Base-by-base conservation (phyloP, 345 rosid species). In the Linum tenue region DNA sequence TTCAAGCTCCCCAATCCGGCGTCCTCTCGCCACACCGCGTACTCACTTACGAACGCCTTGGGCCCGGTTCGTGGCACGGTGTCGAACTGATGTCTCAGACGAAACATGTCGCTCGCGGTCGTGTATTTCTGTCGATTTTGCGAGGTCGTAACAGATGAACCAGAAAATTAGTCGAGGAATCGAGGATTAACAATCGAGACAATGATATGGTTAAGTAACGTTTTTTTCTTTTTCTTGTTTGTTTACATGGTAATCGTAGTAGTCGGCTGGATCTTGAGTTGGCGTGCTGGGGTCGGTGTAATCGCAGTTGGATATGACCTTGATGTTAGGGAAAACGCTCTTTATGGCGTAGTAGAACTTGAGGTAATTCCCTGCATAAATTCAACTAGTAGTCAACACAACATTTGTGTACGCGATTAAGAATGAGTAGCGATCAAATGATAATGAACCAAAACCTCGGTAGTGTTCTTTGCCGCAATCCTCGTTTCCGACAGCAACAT, bases 401-500 rank as follows among this genome's bases (percentile, higher is more conserved):
- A 36, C 31, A 1, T 22, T n/a, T 17, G 17, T 3, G 17, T 7
- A 3, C 37, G 0, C 17, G 6, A 56, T 56, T 31, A 15, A 56
- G 59, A 44, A 8, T 7, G 1, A 2, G n/a, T 22, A 57, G 17
- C 11, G 7, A 17, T 57, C 17, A 11, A 5, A 17, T 57, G 35
- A 17, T 16, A 17, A 57, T n/a, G 2, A 12, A 55, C 5, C 5
- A 16, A 56, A 56, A 56, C 60, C 60, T 57, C 22, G 60, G 37
- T 57, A 57, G 37, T 16, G 7, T 36, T 3, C 10, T 36, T 16
- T 16, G 37, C 36, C 15, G 11, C 60, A 57, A 11, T 57, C 60
- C 11, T 57, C 60, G 60, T 57, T 57, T 37, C 60, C 60, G 9
- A 57, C 37, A 57, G 60, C 60, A 57, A 57, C 60, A 36, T 57